These are phyloP conservation scores for Plantago major DNA, from an alignment of 257 asterid species.

Conservation along the genomic window DNA sequence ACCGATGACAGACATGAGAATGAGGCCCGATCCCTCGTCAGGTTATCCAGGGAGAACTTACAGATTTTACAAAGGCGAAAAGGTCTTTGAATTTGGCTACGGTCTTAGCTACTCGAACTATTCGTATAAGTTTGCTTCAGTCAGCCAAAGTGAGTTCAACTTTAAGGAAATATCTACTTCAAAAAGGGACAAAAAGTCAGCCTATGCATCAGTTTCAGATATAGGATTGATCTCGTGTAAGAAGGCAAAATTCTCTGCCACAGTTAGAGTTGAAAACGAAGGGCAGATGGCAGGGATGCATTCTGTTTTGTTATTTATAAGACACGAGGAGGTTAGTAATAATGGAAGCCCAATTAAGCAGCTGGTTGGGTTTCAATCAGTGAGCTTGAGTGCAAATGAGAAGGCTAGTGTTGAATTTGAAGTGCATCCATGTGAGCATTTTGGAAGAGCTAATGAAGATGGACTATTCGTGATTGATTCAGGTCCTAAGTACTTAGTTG, in stretches of 20 bases:
- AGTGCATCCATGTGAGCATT: slow-evolving; percentile 49
- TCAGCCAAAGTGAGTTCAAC: slow-evolving; percentile 29
- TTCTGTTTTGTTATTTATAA: slow-evolving; percentile 48
- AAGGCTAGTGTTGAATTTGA: slow-evolving; percentile 33
- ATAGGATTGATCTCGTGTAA: slow-evolving; percentile 25
- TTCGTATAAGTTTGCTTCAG: slow-evolving; percentile 41
- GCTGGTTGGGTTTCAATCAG: slow-evolving; percentile 48
- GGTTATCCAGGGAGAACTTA: slow-evolving; percentile 86
- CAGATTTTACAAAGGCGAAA: slow-evolving; percentile 54
- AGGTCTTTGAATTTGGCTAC: slow-evolving; percentile 58
- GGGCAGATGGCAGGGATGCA: slow-evolving; percentile 58
- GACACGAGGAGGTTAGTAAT: slow-evolving; percentile 8
- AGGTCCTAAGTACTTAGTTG: slow-evolving; percentile 40
- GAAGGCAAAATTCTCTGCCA: slow-evolving; percentile 17
- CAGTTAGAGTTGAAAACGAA: slow-evolving; percentile 32
- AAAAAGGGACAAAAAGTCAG: background rate
- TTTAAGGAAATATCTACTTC: slow-evolving; percentile 17
- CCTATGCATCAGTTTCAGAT: slow-evolving; percentile 24
- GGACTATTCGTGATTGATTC: slow-evolving; percentile 50
- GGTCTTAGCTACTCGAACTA: slow-evolving; percentile 77
- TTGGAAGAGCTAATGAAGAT: slow-evolving; percentile 40
- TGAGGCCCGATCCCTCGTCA: slow-evolving; percentile 47
- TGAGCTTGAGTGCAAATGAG: slow-evolving; percentile 34
- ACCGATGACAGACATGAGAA: slow-evolving; percentile 78
- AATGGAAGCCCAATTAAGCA: slow-evolving; percentile 37